These are phyloP conservation scores for Mycena alexandri DNA, from an alignment of 768 basidiomycete genomes.

Conservation along the genomic window DNA sequence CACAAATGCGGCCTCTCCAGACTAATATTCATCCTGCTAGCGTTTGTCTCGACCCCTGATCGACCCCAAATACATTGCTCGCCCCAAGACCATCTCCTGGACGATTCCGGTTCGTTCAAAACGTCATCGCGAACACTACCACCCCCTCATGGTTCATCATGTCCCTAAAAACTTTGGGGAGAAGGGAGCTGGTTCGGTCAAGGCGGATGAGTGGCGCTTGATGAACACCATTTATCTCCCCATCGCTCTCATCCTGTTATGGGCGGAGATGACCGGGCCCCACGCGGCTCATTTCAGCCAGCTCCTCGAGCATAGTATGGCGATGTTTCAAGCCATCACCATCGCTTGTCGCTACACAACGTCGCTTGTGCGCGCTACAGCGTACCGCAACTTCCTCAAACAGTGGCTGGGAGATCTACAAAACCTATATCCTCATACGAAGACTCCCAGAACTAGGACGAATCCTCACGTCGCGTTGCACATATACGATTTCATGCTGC, in stretches of 20 bases:
- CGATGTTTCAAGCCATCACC: constrained; percentile 43
- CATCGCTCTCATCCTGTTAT: constrained; percentile 47
- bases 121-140: constrained; percentile 39
- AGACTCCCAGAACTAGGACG: constrained; percentile 21
- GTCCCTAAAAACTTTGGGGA: constrained; percentile 47
- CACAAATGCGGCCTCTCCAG: background rate
- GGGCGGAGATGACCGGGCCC: constrained; percentile 39
- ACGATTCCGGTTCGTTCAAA: constrained; percentile 34
- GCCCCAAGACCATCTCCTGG: constrained; percentile 23
- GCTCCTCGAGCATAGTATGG: constrained; percentile 45
- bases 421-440: constrained; percentile 41
- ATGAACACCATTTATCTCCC: constrained; percentile 48
- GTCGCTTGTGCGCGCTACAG: constrained; percentile 10
- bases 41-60: constrained; percentile 38
- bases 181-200: constrained; percentile 46
- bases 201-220: constrained; percentile 52
- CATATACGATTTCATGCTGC: too few relatives aligned
- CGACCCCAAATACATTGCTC: constrained; percentile 38
- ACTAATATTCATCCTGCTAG: constrained; percentile 5
- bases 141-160: constrained; percentile 45
- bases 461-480: constrained; percentile 24
- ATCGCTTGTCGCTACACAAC: constrained; percentile 36
- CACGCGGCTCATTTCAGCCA: constrained; percentile 6
- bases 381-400: constrained; percentile 35
- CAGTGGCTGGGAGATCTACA: constrained; percentile 43